A percentile compares a stretch with the other conserved stretches of the same genome.
phyloP scores from a whole-genome alignment of 2,329 filamentous ascomycete species.

The Trichoderma polysporum region DNA sequence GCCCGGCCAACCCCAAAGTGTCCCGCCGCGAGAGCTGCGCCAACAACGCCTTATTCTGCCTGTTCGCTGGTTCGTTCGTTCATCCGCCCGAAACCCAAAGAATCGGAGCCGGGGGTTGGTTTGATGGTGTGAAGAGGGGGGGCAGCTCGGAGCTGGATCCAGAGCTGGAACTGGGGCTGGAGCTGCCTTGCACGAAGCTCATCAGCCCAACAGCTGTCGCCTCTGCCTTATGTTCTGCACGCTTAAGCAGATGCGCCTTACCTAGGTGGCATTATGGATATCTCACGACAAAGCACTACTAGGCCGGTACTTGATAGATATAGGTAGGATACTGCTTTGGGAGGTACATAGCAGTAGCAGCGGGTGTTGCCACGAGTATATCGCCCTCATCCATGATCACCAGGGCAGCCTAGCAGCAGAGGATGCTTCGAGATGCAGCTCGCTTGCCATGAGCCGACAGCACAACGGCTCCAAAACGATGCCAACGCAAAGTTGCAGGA shows the following conservation, averaged over 20 bases:
- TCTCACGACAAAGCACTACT: no score
- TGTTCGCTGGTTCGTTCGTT: background rate
- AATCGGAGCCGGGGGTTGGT: slow-evolving; percentile 6
- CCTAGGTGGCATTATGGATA: background rate
- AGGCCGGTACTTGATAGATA: background rate
- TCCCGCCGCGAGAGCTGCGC: background rate
- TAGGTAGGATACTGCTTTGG: background rate
- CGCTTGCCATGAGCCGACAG: background rate
- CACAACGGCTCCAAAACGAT: background rate
- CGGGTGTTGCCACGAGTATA: no score
- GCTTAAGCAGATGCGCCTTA: background rate
- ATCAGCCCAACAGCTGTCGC: background rate
- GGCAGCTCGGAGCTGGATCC: background rate
- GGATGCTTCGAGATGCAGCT: background rate
- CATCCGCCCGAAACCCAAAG: background rate
- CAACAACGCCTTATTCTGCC: background rate
- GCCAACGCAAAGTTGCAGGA: slow-evolving; percentile 17
- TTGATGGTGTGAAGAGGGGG: background rate
- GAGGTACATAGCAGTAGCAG: no score
- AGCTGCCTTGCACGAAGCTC: background rate
- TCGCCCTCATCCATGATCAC: background rate
- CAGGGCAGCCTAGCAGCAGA: background rate
- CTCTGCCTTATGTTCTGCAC: background rate
- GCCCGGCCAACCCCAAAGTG: background rate
- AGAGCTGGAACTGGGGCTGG: background rate